Evolutionary conservation across 2,329 filamentous ascomycete genomes (phyloP).

Genomic region (Dactylonectria estremocensis): DNA sequence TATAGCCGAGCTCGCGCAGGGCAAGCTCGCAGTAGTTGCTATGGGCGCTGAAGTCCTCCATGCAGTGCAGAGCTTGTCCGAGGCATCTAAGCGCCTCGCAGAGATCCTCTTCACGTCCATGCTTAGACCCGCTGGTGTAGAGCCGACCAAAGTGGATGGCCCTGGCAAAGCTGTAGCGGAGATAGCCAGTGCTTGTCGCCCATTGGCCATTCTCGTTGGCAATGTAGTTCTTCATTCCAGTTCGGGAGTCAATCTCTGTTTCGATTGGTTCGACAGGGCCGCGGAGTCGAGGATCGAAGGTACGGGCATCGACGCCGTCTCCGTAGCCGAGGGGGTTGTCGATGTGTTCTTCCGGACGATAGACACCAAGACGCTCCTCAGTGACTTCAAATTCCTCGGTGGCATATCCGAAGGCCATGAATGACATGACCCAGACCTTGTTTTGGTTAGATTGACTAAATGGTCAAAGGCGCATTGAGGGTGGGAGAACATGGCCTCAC

Average conservation of each 20-base stretch:
- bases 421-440: slow-evolving; percentile 83
- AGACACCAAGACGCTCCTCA: slow-evolving; percentile 83
- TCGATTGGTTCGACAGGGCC: slow-evolving; percentile 82
- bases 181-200: slow-evolving; percentile 91
- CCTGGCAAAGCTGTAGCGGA: slow-evolving; percentile 81
- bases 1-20: slow-evolving; percentile 82
- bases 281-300: slow-evolving; percentile 85
- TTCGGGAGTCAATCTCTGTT: slow-evolving; percentile 80
- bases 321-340: slow-evolving; percentile 89
- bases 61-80: slow-evolving; percentile 82
- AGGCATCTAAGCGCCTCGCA: slow-evolving; percentile 84
- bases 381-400: slow-evolving; percentile 90
- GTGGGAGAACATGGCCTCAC: slow-evolving; percentile 53
- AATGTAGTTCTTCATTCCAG: slow-evolving; percentile 99
- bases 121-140: slow-evolving; percentile 77
- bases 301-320: slow-evolving; percentile 87
- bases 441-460: slow-evolving; percentile 2
- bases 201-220: slow-evolving; percentile 89
- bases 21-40: slow-evolving; percentile 88
- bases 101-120: slow-evolving; percentile 82
- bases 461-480: not conserved
- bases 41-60: slow-evolving; percentile 86
- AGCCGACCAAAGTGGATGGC: slow-evolving; percentile 84
- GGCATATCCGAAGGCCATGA: slow-evolving; percentile 87
- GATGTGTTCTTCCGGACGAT: slow-evolving; percentile 82